Percentiles rank a stretch among this genome's conserved stretches.
phyloP scores from a whole-genome alignment of 2,329 filamentous ascomycete species.

The Chaetothyriales sp. region DNA sequence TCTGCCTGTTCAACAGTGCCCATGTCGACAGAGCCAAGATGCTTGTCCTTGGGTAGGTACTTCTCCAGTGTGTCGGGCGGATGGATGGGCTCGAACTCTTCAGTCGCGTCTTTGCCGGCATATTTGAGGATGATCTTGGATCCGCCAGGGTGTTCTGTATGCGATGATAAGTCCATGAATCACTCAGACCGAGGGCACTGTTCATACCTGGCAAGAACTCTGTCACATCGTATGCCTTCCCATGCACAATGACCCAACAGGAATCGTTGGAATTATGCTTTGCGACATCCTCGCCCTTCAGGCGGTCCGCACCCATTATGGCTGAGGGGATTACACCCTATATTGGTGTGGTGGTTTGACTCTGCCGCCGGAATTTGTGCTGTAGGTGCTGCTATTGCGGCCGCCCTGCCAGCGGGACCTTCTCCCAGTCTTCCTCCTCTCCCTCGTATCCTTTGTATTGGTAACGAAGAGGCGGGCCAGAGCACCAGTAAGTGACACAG shows the following conservation, averaged over 20 bases:
- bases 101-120: slow-evolving; percentile 84
- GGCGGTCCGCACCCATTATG: slow-evolving; percentile 18
- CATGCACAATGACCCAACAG: slow-evolving; percentile 85
- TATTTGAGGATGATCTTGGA: slow-evolving; percentile 93
- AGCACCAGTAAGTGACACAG: slow-evolving; percentile 9
- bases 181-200: not conserved
- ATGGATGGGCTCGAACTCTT: slow-evolving; percentile 79
- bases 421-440: slow-evolving; percentile 4
- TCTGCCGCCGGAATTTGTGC: slow-evolving; percentile 11
- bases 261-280: slow-evolving; percentile 69
- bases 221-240: slow-evolving; percentile 78
- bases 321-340: not conserved
- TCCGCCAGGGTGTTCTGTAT: slow-evolving; percentile 67
- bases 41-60: slow-evolving; percentile 72
- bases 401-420: no score
- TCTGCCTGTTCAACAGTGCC: slow-evolving; percentile 28
- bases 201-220: slow-evolving; percentile 52
- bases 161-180: not conserved
- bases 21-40: slow-evolving; percentile 84
- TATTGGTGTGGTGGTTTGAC: not conserved
- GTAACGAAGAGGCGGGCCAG: slow-evolving; percentile 2
- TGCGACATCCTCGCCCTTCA: slow-evolving; percentile 44
- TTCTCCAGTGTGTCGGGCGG: slow-evolving; percentile 72
- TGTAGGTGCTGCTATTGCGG: not conserved
- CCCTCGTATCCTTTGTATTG: not conserved